Evolutionary conservation across 225 moss, liverwort and hornwort genomes (phyloP).

Genomic region (Antitrichia curtipendula): DNA sequence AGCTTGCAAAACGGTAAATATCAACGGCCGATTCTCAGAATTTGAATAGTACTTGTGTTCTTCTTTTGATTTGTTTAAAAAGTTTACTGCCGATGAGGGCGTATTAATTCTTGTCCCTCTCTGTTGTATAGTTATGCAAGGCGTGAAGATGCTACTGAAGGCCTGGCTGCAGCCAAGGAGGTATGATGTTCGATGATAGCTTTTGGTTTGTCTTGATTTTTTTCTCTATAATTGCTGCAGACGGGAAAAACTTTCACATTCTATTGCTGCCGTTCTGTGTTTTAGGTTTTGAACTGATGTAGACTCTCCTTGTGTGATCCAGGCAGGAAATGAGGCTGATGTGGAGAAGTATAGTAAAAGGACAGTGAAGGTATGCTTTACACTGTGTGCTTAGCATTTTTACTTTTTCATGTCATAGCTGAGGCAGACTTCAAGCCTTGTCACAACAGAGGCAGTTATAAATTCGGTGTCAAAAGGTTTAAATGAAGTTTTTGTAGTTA

Average conservation of each 20-base stretch:
- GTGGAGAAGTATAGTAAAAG: conserved; percentile 92
- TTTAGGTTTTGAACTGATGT: background rate
- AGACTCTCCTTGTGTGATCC: background rate
- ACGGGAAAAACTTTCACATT: background rate
- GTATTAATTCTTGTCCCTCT: background rate
- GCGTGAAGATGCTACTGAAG: conserved; percentile 86
- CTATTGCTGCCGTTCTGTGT: background rate
- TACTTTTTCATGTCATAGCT: background rate
- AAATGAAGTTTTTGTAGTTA: background rate
- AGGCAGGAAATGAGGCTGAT: conserved; percentile 67
- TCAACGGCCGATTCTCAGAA: background rate
- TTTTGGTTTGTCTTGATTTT: background rate
- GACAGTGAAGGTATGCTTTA: conserved; percentile 58
- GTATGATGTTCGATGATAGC: conserved; percentile 1
- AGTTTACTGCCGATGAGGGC: background rate
- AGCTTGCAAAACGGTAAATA: conserved; percentile 70
- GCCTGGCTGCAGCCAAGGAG: conserved; percentile 59
- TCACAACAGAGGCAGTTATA: background rate
- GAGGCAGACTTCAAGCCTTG: background rate
- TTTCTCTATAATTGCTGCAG: background rate
- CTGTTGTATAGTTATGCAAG: conserved; percentile 39
- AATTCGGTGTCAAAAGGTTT: background rate
- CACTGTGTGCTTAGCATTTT: background rate
- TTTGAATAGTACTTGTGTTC: background rate
- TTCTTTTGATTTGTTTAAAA: background rate